Conservation (phyloP, 148 eudicot genomes). For the Nepenthes gracilis region DNA sequence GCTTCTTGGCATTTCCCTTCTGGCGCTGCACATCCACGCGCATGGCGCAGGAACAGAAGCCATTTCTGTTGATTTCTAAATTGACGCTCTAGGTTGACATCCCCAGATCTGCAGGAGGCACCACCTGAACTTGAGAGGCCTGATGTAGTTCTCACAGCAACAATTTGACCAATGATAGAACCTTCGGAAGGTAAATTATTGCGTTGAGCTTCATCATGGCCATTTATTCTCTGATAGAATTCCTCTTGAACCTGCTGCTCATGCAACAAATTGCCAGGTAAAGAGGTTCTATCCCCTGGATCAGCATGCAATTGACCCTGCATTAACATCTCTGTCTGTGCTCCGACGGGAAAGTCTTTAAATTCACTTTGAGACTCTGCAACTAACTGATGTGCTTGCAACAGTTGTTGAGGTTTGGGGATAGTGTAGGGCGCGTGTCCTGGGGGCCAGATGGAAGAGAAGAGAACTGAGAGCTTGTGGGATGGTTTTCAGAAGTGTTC, state of each 20-base stretch:
- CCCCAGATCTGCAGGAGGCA: constrained; percentile 18
- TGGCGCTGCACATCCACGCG: constrained; percentile 60
- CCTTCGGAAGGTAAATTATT: constrained; percentile 49
- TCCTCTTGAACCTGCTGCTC: constrained; percentile 51
- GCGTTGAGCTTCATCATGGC: constrained; percentile 63
- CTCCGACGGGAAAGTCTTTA: constrained; percentile 31
- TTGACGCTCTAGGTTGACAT: constrained; percentile 37
- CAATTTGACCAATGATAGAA: constrained; percentile 27
- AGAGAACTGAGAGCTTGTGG: constrained; percentile 23
- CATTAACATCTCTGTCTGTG: constrained; percentile 29
- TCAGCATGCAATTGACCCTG: constrained; percentile 46
- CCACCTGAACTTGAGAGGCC: constrained; percentile 32
- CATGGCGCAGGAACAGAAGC: constrained; percentile 77
- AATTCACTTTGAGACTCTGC: constrained; percentile 45
- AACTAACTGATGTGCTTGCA: constrained; percentile 26
- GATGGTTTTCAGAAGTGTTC: constrained; percentile 28
- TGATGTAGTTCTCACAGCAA: constrained; percentile 18
- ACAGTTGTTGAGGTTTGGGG: constrained; percentile 37
- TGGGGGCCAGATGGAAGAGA: constrained; percentile 29
- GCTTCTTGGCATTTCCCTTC: constrained; percentile 62
- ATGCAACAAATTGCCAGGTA: constrained; percentile 31
- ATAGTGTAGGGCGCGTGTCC: constrained; percentile 25
- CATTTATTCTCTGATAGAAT: constrained; percentile 39
- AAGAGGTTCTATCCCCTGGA: constrained; percentile 29
- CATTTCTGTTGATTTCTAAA: constrained; percentile 64